Evolutionary conservation across 2,329 filamentous ascomycete genomes (phyloP).

Genomic region (Cercospora citrullina): DNA sequence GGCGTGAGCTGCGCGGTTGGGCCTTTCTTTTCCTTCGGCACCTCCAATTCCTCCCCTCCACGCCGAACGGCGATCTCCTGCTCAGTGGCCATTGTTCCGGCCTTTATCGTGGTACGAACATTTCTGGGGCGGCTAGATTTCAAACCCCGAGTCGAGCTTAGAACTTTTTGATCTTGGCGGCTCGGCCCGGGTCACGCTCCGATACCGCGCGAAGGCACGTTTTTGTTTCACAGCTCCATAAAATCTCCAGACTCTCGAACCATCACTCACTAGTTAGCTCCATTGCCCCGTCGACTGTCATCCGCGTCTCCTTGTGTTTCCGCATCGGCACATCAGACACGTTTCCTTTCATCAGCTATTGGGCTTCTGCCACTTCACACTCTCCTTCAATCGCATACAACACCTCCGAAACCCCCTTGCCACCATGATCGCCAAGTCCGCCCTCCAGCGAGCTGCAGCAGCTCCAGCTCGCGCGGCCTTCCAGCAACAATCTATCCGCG

Average conservation of each 20-base stretch:
- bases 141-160: background rate
- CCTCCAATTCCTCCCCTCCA: constrained; percentile 4
- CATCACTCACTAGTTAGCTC: constrained; percentile 13
- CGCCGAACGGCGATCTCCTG: background rate
- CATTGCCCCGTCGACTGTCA: constrained; percentile 13
- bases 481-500: constrained; percentile 50
- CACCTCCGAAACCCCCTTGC: background rate
- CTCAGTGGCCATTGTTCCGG: constrained; percentile 9
- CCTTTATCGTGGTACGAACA: background rate
- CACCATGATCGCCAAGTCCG: constrained; percentile 37
- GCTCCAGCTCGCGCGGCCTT: constrained; percentile 30
- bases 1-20: constrained; percentile 36
- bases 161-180: background rate
- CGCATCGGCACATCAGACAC: constrained; percentile 9
- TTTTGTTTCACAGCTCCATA: constrained; percentile 3
- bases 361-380: background rate
- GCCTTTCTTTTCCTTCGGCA: constrained; percentile 28
- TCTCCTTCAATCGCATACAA: constrained; percentile 1
- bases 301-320: constrained; percentile 6
- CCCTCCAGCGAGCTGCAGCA: constrained; percentile 35
- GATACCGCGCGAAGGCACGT: constrained; percentile 1
- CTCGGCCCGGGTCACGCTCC: background rate
- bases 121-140: background rate
- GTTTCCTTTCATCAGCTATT: constrained; percentile 10
- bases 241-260: constrained; percentile 6